A percentile compares a stretch with the other conserved stretches of the same genome.
Evolutionary conservation across 1,284 basidiomycete species (phyloP).

Genomic region (Gymnopus androsaceus): DNA sequence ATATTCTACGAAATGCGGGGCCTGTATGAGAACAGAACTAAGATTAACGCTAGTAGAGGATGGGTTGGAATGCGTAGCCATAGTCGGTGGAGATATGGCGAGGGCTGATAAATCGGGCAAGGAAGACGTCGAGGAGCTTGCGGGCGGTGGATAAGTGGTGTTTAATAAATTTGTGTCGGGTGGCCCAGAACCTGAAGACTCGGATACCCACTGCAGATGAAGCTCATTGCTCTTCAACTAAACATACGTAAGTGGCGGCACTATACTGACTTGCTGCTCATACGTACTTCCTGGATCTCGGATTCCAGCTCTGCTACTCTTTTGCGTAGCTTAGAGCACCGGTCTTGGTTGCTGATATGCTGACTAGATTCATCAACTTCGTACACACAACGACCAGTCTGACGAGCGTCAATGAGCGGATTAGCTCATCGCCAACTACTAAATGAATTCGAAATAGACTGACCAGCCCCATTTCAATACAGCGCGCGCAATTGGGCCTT

Average conservation of each 20-base stretch:
- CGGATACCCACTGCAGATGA: slow-evolving; percentile 59
- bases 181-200: not conserved
- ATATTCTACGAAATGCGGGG: not conserved
- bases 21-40: not conserved
- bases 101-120: not conserved
- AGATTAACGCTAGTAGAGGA: slow-evolving; percentile 4
- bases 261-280: too few relatives aligned
- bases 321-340: slow-evolving; percentile 65
- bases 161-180: not conserved
- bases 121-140: not conserved
- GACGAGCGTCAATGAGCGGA: slow-evolving; percentile 3
- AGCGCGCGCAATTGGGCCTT: slow-evolving; percentile 67
- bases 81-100: slow-evolving; percentile 3
- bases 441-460: slow-evolving; percentile 22
- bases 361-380: slow-evolving; percentile 78
- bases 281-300: slow-evolving; percentile 72
- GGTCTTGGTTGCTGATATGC: slow-evolving; percentile 53
- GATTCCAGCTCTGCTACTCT: slow-evolving; percentile 83
- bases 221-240: slow-evolving; percentile 74
- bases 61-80: not conserved
- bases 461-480: slow-evolving; percentile 73
- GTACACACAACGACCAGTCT: slow-evolving; percentile 84
- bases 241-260: too few relatives aligned
- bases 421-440: slow-evolving; percentile 10
- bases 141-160: not conserved